Percentiles rank a stretch among this genome's conserved stretches.
Evolutionary conservation across 1,284 basidiomycete species (phyloP).

Genomic region (Irpex sp.): DNA sequence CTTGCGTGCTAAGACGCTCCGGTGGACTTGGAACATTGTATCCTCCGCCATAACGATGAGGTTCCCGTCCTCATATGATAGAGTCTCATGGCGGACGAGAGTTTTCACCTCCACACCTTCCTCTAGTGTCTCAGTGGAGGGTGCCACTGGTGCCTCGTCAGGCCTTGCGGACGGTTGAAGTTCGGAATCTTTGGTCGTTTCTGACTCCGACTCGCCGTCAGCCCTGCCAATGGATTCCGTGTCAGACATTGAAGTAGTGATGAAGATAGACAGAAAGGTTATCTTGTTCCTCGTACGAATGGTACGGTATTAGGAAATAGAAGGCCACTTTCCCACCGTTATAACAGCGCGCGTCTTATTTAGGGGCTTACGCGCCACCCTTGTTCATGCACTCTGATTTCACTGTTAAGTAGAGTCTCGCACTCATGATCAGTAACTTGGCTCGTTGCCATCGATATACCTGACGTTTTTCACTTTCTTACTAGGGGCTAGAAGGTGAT

Average conservation of each 20-base stretch:
- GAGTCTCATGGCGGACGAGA: neutral
- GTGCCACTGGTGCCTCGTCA: neutral
- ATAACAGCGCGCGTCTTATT: no score
- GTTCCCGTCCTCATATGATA: slow-evolving; percentile 10
- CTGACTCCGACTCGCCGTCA: neutral
- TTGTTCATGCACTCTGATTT: no score
- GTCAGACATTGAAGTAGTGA: neutral
- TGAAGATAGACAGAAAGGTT: neutral
- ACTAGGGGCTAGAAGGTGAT: no score
- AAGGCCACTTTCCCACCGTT: no score
- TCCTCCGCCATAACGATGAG: slow-evolving; percentile 6
- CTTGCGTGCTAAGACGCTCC: slow-evolving; percentile 8
- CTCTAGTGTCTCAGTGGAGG: neutral
- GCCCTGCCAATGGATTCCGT: neutral
- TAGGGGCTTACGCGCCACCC: no score
- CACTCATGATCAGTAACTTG: no score
- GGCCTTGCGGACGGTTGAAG: neutral
- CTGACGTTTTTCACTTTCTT: no score
- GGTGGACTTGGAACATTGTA: slow-evolving; percentile 2
- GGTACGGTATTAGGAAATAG: no score
- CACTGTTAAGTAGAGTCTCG: no score
- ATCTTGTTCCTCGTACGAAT: no score
- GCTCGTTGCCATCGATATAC: no score
- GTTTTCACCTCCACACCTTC: neutral
- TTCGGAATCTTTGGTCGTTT: neutral